These are phyloP conservation scores for Fusarium sp. DNA, from an alignment of 2,329 filamentous ascomycete genomes.

Conservation along the genomic window DNA sequence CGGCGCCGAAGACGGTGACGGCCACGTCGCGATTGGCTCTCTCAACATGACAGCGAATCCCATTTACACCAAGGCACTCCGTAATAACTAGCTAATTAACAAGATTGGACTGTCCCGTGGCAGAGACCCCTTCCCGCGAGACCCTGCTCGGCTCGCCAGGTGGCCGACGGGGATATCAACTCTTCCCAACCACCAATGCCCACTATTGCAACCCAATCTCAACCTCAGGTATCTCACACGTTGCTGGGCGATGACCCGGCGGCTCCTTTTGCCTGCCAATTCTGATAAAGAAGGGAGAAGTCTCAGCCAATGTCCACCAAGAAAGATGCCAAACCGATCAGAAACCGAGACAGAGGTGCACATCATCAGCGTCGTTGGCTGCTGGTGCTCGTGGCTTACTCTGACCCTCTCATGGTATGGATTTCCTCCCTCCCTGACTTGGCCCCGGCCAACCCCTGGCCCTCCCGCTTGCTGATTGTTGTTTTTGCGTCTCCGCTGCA, in stretches of 20 bases:
- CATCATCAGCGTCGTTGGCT: conserved; percentile 4
- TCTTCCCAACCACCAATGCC: conserved; percentile 18
- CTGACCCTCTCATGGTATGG: not conserved
- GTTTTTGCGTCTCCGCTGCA: conserved; percentile 6
- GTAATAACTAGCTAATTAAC: not conserved
- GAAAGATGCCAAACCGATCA: not conserved
- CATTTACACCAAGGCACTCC: not conserved
- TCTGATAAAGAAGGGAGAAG: conserved; percentile 6
- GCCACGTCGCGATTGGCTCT: conserved; percentile 9
- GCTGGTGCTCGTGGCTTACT: not conserved
- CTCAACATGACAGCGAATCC: not conserved
- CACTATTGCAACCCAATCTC: conserved; percentile 32
- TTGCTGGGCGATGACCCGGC: not conserved
- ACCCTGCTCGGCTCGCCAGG: conserved; percentile 7
- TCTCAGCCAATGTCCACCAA: not conserved
- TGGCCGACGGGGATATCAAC: conserved; percentile 20
- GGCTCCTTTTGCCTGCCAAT: not conserved
- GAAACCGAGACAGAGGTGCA: conserved; percentile 11
- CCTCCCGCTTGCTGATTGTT: not conserved
- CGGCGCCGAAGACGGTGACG: conserved; percentile 6
- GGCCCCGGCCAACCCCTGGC: not conserved
- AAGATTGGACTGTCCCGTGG: not conserved
- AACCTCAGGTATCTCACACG: conserved; percentile 4
- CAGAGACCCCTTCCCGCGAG: conserved; percentile 8
- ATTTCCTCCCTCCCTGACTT: not conserved